Evolutionary conservation across 768 basidiomycete genomes (phyloP).

Genomic region (Phanerochaete sordida): DNA sequence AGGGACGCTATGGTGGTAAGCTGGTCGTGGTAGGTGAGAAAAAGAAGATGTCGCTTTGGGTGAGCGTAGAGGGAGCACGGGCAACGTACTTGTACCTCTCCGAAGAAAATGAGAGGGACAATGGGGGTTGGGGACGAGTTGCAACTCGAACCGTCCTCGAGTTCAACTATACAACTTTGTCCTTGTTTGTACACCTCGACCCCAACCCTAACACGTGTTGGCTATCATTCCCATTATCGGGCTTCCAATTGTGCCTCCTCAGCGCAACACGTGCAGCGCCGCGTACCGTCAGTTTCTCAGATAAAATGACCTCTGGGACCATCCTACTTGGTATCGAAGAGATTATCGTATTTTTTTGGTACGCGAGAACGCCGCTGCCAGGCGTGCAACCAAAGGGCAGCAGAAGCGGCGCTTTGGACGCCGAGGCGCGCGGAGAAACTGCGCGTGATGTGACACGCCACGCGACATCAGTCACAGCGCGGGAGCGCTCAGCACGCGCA

Average conservation of each 20-base stretch:
- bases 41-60: slow-evolving; percentile 18
- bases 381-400: too few relatives aligned
- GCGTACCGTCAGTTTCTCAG: too few relatives aligned
- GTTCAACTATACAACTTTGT: slow-evolving; percentile 28
- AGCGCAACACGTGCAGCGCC: neutral
- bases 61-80: slow-evolving; percentile 15
- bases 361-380: too few relatives aligned
- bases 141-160: slow-evolving; percentile 10
- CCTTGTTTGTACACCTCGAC: slow-evolving; percentile 17
- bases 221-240: slow-evolving; percentile 2
- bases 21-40: slow-evolving; percentile 13
- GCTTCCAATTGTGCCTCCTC: neutral
- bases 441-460: neutral
- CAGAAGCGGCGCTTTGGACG: neutral
- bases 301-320: too few relatives aligned
- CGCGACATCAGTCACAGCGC: neutral
- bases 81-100: slow-evolving; percentile 20
- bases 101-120: slow-evolving; percentile 15
- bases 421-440: neutral
- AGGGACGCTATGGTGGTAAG: slow-evolving; percentile 61
- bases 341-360: too few relatives aligned
- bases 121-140: slow-evolving; percentile 15
- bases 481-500: slow-evolving; percentile 1
- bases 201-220: slow-evolving; percentile 16
- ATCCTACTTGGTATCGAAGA: too few relatives aligned